These are phyloP conservation scores for Microthlaspi erraticum DNA, from an alignment of 345 rosid genomes.

Conservation along the genomic window DNA sequence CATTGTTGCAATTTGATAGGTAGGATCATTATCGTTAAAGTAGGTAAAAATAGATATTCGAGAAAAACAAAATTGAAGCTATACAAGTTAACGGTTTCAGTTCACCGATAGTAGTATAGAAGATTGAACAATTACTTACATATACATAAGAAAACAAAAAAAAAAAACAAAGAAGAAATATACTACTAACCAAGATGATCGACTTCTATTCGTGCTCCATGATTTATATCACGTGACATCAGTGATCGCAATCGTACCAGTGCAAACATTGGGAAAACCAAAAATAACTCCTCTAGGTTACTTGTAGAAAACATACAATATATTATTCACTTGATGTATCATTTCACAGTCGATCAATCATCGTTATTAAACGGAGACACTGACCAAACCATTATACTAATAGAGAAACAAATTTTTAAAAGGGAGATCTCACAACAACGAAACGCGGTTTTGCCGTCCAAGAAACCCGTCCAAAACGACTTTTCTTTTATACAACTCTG, in stretches of 20 bases:
- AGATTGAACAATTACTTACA: no score
- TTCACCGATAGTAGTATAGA: no score
- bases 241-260: neutral
- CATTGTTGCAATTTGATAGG: neutral
- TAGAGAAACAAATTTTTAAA: neutral
- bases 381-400: slow-evolving; percentile 27
- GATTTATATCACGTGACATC: slow-evolving; percentile 36
- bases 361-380: slow-evolving; percentile 35
- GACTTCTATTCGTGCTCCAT: neutral
- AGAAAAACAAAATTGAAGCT: neutral
- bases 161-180: no score
- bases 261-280: neutral
- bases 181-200: no score
- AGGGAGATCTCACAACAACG: neutral
- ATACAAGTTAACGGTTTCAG: no score
- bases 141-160: no score
- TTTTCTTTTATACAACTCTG: slow-evolving; percentile 61
- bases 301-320: neutral
- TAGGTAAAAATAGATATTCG: neutral
- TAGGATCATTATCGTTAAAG: neutral
- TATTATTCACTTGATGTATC: slow-evolving; percentile 20
- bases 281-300: neutral
- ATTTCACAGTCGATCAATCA: slow-evolving; percentile 31
- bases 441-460: slow-evolving; percentile 54
- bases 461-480: slow-evolving; percentile 81